phyloP scores from a whole-genome alignment of 1,284 basidiomycete species.

The Naganishia sp. region DNA sequence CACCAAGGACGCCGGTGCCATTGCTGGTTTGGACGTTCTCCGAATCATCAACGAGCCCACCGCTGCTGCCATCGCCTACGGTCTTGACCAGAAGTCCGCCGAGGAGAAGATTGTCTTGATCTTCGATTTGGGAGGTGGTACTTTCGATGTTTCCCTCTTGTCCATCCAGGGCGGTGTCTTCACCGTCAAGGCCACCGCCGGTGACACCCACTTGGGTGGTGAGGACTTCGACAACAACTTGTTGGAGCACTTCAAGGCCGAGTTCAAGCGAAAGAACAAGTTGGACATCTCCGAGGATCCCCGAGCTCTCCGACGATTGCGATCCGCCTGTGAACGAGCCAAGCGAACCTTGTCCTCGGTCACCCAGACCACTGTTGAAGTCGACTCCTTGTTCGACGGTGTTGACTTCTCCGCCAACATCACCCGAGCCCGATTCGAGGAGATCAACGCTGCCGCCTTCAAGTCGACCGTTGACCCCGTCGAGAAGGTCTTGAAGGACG shows the following conservation, averaged over 20 bases:
- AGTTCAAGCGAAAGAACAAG: constrained; percentile 71
- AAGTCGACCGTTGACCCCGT: constrained; percentile 97
- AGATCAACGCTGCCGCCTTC: constrained; percentile 93
- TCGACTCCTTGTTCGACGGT: constrained; percentile 92
- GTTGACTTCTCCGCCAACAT: constrained; percentile 91
- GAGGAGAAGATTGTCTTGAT: constrained; percentile 98
- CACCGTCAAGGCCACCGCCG: constrained; percentile 75
- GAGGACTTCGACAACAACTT: constrained; percentile 99
- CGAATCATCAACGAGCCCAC: constrained; percentile 69
- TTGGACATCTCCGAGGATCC: constrained; percentile 93
- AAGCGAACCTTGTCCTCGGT: constrained; percentile 98
- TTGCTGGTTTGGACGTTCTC: constrained; percentile 66
- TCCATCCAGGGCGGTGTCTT: constrained; percentile 66
- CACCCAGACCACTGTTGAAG: constrained; percentile 97
- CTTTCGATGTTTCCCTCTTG: constrained; percentile 67
- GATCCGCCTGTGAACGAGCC: constrained; percentile 97
- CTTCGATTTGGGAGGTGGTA: constrained; percentile 97
- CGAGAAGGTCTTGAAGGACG: constrained; percentile 98
- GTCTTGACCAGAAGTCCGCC: constrained; percentile 72
- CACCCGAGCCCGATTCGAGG: constrained; percentile 98
- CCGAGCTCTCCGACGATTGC: constrained; percentile 90
- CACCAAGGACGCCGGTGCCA: constrained; percentile 65
- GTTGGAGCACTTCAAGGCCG: constrained; percentile 75
- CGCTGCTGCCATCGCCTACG: constrained; percentile 60
- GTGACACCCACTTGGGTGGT: constrained; percentile 98